These are phyloP conservation scores for Schizosaccharomyces osmophilus DNA, from an alignment of 805 yeast genomes.

Conservation along the genomic window DNA sequence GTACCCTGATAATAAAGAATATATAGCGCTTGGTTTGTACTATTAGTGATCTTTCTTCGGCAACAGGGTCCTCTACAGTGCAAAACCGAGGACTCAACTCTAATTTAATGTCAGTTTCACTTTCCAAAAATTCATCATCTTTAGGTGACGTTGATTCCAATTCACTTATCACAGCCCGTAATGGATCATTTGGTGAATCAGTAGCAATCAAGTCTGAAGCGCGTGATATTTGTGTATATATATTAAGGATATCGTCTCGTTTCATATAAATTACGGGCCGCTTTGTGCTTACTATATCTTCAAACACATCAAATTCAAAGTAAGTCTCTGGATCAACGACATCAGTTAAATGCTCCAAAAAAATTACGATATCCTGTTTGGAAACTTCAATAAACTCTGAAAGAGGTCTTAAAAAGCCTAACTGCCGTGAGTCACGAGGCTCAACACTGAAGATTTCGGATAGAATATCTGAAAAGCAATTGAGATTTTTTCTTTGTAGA, in stretches of 20 bases:
- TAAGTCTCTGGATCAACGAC: conserved; percentile 7
- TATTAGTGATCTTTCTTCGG: conserved; percentile 32
- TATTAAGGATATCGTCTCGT: conserved; percentile 15
- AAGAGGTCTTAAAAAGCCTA: neutral
- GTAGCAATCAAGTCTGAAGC: conserved; percentile 11
- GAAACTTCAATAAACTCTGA: conserved; percentile 24
- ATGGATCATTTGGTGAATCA: conserved; percentile 24
- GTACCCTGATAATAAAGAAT: conserved; percentile 63
- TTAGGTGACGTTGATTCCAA: conserved; percentile 20
- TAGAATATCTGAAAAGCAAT: conserved; percentile 27
- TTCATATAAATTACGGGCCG: conserved; percentile 17
- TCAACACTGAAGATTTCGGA: neutral
- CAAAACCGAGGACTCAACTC: conserved; percentile 34
- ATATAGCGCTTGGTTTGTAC: conserved; percentile 64
- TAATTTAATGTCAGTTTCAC: conserved; percentile 28
- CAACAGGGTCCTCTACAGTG: conserved; percentile 22
- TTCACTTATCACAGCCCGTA: conserved; percentile 21
- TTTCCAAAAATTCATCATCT: conserved; percentile 23
- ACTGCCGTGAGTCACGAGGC: neutral
- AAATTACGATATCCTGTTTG: conserved; percentile 22
- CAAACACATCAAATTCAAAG: conserved; percentile 38
- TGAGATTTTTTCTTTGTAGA: conserved; percentile 25
- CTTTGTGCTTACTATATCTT: conserved; percentile 36
- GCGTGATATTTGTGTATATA: conserved; percentile 17
- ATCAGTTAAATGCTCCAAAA: neutral